Base-by-base conservation (phyloP, 768 basidiomycete species). In the Tricholoma sp. region DNA sequence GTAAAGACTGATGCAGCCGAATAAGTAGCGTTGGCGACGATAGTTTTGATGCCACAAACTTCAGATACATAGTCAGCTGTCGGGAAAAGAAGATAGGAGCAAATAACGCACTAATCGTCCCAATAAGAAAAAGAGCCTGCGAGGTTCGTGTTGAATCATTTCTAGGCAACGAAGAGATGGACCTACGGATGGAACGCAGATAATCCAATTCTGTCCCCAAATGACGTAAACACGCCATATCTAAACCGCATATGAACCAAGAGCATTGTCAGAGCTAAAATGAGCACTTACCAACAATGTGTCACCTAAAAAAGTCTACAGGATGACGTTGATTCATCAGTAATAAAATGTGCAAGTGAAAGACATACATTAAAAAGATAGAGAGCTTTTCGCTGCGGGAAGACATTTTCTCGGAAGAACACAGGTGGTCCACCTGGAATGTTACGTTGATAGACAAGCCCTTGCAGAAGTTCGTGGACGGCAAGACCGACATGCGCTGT, bases 201-300 rank as follows among this genome's bases (percentile, higher is more conserved):
- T 56, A 28, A 54, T 55, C 63, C 63, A 65, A 28, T 62, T 63
- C 20, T 54, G 61, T 41, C 66, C 63, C 59, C 67, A 69, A 10
- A 69, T 65, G 17, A 68, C 58, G 50, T 61, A 68, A 1, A 66
- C 65, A 10, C 68, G 64, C 68, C 68, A 69, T 4, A 68, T 55
- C 67, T 68, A 48, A 52, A 12, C 18, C 29, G 24, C 15, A n/a
- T 34, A 12, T 47, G 11, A 31, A 20, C 13, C 9, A 47, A 11
- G 47, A 12, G 57, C n/a, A 15, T 10, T 31, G 36, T 17, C 9
- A 34, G 29, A n/a, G 24, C 11, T 33, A 13, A 32, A 28, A 29
- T 10, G 2, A 18, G 6, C 10, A 15, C 45, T 37, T 32, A 69
- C 68, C 57, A 68, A 37, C 17, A 69, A 49, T 1, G 62, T 58